A percentile compares a stretch with the other conserved stretches of the same genome.
Conservation (phyloP, 2,329 filamentous ascomycete genomes). For the Fusarium mangiferae region DNA sequence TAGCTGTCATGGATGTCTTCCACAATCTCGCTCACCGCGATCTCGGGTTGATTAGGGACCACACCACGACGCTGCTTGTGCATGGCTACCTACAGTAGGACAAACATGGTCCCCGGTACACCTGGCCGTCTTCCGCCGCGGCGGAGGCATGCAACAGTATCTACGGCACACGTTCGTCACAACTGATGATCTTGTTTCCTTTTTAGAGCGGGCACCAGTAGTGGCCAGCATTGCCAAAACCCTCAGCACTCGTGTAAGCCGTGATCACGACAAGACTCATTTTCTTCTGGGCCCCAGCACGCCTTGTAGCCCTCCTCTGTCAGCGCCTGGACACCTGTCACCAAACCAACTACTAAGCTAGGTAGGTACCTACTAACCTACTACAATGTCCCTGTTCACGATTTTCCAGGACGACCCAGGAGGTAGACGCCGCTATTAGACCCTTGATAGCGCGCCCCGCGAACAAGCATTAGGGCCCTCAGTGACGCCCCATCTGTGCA, state of each 20-base stretch:
- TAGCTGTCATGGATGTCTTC: not conserved
- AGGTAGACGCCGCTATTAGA: conserved; percentile 18
- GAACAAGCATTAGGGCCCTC: conserved; percentile 33
- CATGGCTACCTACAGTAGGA: conserved; percentile 2
- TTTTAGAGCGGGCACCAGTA: conserved; percentile 39
- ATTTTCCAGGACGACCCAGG: conserved; percentile 21
- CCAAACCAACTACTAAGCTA: not conserved
- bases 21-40: conserved; percentile 40
- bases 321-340: conserved; percentile 5
- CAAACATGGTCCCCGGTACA: conserved; percentile 28
- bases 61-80: conserved; percentile 18
- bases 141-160: conserved; percentile 18
- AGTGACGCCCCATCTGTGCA: conserved; percentile 43
- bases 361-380: not conserved
- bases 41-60: conserved; percentile 38
- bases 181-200: conserved; percentile 42
- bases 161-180: conserved; percentile 28
- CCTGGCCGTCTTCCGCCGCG: conserved; percentile 35
- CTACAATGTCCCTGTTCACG: conserved; percentile 18
- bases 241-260: not conserved
- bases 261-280: not conserved
- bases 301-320: conserved; percentile 21
- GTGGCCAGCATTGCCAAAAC: conserved; percentile 5
- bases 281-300: conserved; percentile 14
- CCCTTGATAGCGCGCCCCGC: conserved; percentile 37